Evolutionary conservation across 768 basidiomycete species (phyloP).

Genomic region (Neoboletus subvelutipes): DNA sequence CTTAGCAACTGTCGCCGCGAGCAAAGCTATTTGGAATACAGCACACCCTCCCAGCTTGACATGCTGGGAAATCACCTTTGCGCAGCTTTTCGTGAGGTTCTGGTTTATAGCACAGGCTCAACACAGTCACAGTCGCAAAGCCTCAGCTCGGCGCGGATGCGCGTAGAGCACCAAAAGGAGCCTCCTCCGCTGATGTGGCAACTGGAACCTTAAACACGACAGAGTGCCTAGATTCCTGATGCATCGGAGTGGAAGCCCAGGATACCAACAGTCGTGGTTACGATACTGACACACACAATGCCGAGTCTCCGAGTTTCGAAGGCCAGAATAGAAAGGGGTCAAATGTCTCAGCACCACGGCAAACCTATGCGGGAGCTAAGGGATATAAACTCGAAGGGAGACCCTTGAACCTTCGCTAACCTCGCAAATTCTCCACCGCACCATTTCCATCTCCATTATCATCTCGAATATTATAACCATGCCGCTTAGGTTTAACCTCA

Average conservation of each 20-base stretch:
- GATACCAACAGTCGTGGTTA: not conserved
- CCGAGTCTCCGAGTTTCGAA: not conserved
- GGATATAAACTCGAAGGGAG: conserved; percentile 6
- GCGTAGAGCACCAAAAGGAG: not conserved
- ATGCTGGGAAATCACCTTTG: no score
- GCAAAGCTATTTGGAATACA: not conserved
- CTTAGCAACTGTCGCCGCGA: not conserved
- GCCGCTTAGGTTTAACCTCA: not conserved
- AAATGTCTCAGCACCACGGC: not conserved
- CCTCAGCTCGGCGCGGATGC: no score
- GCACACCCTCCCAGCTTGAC: not conserved
- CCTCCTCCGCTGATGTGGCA: not conserved
- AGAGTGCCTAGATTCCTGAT: not conserved
- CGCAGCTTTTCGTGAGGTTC: not conserved
- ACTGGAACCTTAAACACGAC: not conserved
- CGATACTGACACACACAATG: not conserved
- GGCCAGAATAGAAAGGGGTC: not conserved
- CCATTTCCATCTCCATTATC: not conserved
- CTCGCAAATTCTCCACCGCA: not conserved
- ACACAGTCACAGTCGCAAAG: not conserved
- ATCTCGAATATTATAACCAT: not conserved
- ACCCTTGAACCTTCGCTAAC: not conserved
- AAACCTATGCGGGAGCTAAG: conserved; percentile 4
- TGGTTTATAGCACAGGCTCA: no score
- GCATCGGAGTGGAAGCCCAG: not conserved